Evolutionary conservation across 2,329 filamentous ascomycete genomes (phyloP), one percentile per base, ranked within the genome.

Genomic region (Arthrobotrys musiformis): DNA sequence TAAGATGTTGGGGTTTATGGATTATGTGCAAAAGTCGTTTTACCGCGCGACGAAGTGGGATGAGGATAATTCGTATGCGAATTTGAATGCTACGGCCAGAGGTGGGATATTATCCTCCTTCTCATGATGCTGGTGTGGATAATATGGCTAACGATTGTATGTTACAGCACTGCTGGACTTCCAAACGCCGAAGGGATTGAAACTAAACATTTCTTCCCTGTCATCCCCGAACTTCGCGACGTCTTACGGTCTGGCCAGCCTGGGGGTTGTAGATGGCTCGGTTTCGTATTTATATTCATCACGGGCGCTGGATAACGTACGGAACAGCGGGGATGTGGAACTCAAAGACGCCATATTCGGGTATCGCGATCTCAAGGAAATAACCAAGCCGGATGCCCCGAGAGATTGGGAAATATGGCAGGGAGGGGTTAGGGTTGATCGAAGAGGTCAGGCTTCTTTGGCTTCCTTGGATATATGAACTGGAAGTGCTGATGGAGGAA

Each of bases 211-310:
- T 72, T 97, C 94, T 6, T 96, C 95, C 6, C 90, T 99, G 30
- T 93, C 94, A 6, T 94, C 94, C 17, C 91, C 93, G 7, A 93
- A 97, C 83, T 97, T 98, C 81, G 94, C 94, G 24, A 97, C 94
- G 15, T 94, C 93, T 40, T 99, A 99, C 84, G 92, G 93, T 46
- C 89, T 99, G 50, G 93, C 93, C 77, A 96, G 91, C 46, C 88
- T 96, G 15, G 95, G 94, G 75, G 88, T 97, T 37, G 94, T 99
- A 62, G 94, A 98, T 85, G 95, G 95, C 83, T 97, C 93, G n/a
- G 89, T 99, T 70, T 97, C 94, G 13, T 99, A 98, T 84, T 89
- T 99, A 66, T 98, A 97, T 86, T 96, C 93, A 58, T 97, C 93
- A 1, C 87, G 95, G 7, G 90, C 93, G 11, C 87, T 98, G 70